phyloP scores from a whole-genome alignment of 2,329 filamentous ascomycete species.

The Coniosporium tulheliwenetii region DNA sequence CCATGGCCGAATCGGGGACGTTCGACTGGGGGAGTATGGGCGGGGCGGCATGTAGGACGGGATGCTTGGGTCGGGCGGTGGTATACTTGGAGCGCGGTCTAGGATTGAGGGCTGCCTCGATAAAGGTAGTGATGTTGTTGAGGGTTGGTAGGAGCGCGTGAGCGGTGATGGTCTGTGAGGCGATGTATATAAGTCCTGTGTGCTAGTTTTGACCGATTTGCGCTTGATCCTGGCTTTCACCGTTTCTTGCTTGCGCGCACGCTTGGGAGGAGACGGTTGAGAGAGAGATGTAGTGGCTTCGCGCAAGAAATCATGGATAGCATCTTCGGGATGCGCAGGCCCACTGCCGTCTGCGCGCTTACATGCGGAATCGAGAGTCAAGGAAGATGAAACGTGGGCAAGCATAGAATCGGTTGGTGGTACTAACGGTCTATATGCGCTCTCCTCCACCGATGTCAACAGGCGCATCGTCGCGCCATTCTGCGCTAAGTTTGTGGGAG shows the following conservation, averaged over 20 bases:
- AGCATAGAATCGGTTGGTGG: slow-evolving; percentile 9
- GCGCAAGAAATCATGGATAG: slow-evolving; percentile 27
- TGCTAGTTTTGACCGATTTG: slow-evolving; percentile 6
- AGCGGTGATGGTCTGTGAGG: slow-evolving; percentile 24
- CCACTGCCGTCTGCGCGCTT: neutral
- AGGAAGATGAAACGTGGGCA: slow-evolving; percentile 6
- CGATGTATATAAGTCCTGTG: slow-evolving; percentile 13
- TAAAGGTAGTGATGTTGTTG: slow-evolving; percentile 25
- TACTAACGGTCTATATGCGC: slow-evolving; percentile 27
- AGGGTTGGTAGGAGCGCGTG: slow-evolving; percentile 33
- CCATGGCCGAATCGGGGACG: slow-evolving; percentile 36
- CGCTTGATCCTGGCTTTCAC: slow-evolving; percentile 13
- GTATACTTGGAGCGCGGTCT: slow-evolving; percentile 31
- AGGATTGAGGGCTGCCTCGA: slow-evolving; percentile 35
- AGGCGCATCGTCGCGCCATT: slow-evolving; percentile 33
- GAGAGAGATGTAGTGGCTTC: slow-evolving; percentile 20
- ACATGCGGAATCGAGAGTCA: neutral
- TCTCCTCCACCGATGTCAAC: slow-evolving; percentile 29
- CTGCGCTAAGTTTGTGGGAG: slow-evolving; percentile 15
- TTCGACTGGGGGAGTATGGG: slow-evolving; percentile 37
- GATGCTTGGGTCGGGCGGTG: slow-evolving; percentile 37
- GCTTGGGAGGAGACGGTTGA: neutral
- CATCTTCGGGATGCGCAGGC: slow-evolving; percentile 5
- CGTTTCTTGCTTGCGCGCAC: slow-evolving; percentile 1
- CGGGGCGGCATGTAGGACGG: slow-evolving; percentile 49